Evolutionary conservation across 2,329 filamentous ascomycete species (phyloP), one percentile per base, ranked within the genome.

Genomic region (Gnomoniopsis smithogilvyi): DNA sequence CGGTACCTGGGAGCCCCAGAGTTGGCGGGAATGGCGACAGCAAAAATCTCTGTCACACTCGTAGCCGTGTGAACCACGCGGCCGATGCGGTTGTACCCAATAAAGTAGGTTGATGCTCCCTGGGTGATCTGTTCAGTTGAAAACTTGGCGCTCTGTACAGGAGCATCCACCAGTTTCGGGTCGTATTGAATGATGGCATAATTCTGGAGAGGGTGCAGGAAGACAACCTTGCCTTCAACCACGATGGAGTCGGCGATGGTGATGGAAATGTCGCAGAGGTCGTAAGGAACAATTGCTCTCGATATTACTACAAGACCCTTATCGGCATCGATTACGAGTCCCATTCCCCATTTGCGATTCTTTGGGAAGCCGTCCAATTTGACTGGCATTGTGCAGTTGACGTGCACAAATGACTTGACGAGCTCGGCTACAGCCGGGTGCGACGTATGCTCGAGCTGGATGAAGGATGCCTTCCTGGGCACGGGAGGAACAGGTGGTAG

Each of bases 361-460:
- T 95, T 91, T 6, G 95, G 96, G 72, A 96, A 99, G n/a, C 95
- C 95, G 71, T 99, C 95, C 11, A 99, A 83, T 79, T 98, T 98
- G 63, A 99, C 79, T 0, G 95, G 95, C 88, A 99, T 94, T 24
- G 88, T 90, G 67, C 93, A 96, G 64, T 91, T 89, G 57, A 99
- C 90, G 43, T 95, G 89, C 26, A 99, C 94, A 71, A 99, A 98
- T 70, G 93, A 97, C 65, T 91, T 88, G 43, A 99, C 91, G 63
- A 99, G 85, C 65, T 96, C 92, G 2, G 93, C 92, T n/a, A 95
- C 93, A 19, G 91, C 91, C 24, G 92, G 88, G 70, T 97, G 89
- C 60, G 89, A 90, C 61, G 94, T 89, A 66, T 95, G 92, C 67
- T 94, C 90, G 63, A 99, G 84, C 71, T 92, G 88, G 66, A 98